Conservation (phyloP, 163 green algal species). For the Trebouxiophyceae sp. region DNA sequence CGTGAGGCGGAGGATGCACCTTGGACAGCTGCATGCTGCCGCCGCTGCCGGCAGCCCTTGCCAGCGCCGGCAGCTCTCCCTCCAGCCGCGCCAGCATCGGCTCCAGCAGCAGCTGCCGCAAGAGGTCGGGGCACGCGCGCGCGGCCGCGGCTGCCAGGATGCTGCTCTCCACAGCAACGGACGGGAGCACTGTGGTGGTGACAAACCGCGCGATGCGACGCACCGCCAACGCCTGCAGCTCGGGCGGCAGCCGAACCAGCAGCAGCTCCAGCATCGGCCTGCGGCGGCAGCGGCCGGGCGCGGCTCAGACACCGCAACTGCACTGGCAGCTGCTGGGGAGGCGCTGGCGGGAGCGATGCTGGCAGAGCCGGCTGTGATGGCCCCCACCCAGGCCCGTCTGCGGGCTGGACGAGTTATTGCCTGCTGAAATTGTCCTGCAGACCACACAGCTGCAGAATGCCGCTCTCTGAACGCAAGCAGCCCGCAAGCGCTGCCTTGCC, state of each 20-base stretch:
- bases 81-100: conserved; percentile 6
- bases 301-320: too few species aligned
- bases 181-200: conserved; percentile 12
- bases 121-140: too few species aligned
- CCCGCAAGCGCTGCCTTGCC: too few species aligned
- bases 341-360: too few species aligned
- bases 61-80: neutral
- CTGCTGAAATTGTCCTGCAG: too few species aligned
- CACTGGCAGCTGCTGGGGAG: too few species aligned
- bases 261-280: conserved; percentile 56
- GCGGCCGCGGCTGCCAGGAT: too few species aligned
- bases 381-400: neutral
- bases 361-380: neutral
- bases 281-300: too few species aligned
- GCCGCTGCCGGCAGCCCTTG: neutral
- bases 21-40: conserved; percentile 2
- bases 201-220: conserved; percentile 34
- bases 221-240: conserved; percentile 29
- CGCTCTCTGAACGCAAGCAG: too few species aligned
- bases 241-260: conserved; percentile 40
- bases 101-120: conserved; percentile 2
- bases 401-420: too few species aligned
- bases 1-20: neutral
- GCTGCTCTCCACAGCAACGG: conserved; percentile 1
- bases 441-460: too few species aligned